A percentile compares a stretch with the other conserved stretches of the same genome.
Conservation (phyloP, 2,329 filamentous ascomycete species). For the Fusarium zealandicum region DNA sequence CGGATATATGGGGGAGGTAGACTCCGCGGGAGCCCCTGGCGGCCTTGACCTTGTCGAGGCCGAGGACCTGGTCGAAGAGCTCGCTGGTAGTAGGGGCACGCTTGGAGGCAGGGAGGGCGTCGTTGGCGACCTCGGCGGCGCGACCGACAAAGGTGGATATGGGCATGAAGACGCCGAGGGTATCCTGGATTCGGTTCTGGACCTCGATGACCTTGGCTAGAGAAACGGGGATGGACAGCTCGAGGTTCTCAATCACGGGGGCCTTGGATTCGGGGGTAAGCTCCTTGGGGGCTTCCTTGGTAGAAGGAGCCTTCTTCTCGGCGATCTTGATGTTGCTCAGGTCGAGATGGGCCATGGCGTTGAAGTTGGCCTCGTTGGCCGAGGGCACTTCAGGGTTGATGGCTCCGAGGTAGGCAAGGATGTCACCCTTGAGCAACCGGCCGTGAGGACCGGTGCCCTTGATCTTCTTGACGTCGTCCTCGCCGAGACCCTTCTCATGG, state of each 20-base stretch:
- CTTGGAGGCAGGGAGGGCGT: conserved; percentile 75
- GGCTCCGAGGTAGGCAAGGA: conserved; percentile 85
- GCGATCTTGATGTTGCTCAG: conserved; percentile 93
- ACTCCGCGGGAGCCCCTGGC: conserved; percentile 64
- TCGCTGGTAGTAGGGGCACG: conserved; percentile 74
- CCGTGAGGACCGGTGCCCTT: conserved; percentile 87
- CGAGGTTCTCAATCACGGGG: conserved; percentile 56
- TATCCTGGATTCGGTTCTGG: conserved; percentile 80
- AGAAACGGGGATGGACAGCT: conserved; percentile 78
- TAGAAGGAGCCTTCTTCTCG: conserved; percentile 53
- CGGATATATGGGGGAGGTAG: conserved; percentile 76
- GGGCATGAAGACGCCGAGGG: conserved; percentile 80
- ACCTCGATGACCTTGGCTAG: conserved; percentile 79
- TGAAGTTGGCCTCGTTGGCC: conserved; percentile 73
- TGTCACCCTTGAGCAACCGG: conserved; percentile 91
- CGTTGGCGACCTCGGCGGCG: conserved; percentile 86
- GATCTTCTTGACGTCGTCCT: conserved; percentile 80
- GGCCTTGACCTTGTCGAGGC: conserved; percentile 48
- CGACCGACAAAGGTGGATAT: conserved; percentile 86
- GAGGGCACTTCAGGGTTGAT: conserved; percentile 77
- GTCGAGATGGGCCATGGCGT: conserved; percentile 83
- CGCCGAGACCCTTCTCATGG: conserved; percentile 77
- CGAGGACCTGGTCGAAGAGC: conserved; percentile 66
- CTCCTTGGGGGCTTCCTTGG: conserved; percentile 46
- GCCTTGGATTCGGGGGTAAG: conserved; percentile 50